Evolutionary conservation across 1,284 basidiomycete species (phyloP).

Genomic region (Ustilago xerochloae): DNA sequence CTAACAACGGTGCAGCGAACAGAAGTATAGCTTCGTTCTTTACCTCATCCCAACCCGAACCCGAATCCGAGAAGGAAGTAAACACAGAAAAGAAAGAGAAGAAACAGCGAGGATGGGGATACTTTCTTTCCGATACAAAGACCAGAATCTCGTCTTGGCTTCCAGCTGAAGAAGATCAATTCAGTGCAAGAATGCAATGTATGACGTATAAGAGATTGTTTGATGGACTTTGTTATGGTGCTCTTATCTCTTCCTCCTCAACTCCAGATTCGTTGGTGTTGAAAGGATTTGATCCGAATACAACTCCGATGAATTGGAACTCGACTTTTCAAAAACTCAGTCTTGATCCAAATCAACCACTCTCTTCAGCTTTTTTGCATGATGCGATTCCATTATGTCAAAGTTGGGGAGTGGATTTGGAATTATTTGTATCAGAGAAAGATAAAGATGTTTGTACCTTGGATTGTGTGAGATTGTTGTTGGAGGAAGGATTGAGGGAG

Average conservation of each 20-base stretch:
- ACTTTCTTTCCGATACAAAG: slow-evolving; percentile 60
- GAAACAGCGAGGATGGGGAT: slow-evolving; percentile 19
- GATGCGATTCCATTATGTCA: slow-evolving; percentile 41
- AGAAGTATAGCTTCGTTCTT: slow-evolving; percentile 27
- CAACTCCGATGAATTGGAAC: slow-evolving; percentile 36
- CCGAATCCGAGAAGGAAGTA: neutral
- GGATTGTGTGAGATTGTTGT: slow-evolving; percentile 23
- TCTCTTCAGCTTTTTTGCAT: slow-evolving; percentile 34
- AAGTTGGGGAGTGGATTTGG: slow-evolving; percentile 32
- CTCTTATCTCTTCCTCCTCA: slow-evolving; percentile 5
- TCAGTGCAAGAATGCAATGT: slow-evolving; percentile 55
- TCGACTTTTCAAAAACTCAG: slow-evolving; percentile 20
- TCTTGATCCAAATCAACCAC: slow-evolving; percentile 28
- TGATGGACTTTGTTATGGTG: slow-evolving; percentile 42
- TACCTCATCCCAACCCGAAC: neutral
- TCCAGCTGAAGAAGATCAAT: slow-evolving; percentile 50
- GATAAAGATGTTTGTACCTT: slow-evolving; percentile 36
- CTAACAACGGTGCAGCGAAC: neutral
- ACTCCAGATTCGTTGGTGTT: too few species aligned
- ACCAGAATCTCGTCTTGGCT: slow-evolving; percentile 50
- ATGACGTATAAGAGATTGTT: slow-evolving; percentile 64
- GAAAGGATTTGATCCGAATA: slow-evolving; percentile 32
- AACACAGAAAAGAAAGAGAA: neutral
- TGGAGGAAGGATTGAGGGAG: slow-evolving; percentile 25
- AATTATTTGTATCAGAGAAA: slow-evolving; percentile 3